A percentile compares a stretch with the other conserved stretches of the same genome.
These are phyloP conservation scores for Pseudonectria foliicola DNA, from an alignment of 2,329 filamentous ascomycete genomes.

Conservation along the genomic window DNA sequence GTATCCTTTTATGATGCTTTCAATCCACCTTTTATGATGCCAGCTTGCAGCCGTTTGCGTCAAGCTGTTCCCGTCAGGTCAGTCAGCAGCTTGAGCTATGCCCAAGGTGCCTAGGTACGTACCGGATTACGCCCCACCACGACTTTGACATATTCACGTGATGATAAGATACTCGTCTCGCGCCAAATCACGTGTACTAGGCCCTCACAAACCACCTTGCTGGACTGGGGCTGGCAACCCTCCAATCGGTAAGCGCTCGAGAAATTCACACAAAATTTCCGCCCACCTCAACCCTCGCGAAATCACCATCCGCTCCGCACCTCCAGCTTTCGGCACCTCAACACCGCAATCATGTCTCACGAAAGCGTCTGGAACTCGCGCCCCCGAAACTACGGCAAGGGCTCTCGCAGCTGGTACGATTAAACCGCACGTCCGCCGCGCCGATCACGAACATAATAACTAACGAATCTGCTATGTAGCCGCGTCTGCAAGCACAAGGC, in stretches of 20 bases:
- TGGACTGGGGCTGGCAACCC: conserved; percentile 32
- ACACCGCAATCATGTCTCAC: conserved; percentile 55
- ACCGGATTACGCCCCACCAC: background rate
- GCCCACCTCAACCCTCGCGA: conserved; percentile 27
- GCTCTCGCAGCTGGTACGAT: conserved; percentile 82
- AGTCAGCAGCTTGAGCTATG: conserved; percentile 10
- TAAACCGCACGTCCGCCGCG: background rate
- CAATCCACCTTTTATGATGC: conserved; percentile 23
- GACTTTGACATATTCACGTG: conserved; percentile 12
- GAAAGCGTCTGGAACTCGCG: conserved; percentile 99
- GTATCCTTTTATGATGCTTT: conserved; percentile 12
- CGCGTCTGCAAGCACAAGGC: conserved; percentile 82
- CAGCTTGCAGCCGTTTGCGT: conserved; percentile 20
- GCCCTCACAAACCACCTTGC: conserved; percentile 7
- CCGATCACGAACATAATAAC: conserved; percentile 2
- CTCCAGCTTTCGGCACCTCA: conserved; percentile 21
- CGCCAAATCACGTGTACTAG: conserved; percentile 12
- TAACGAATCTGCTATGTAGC: conserved; percentile 32
- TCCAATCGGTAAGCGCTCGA: conserved; percentile 26
- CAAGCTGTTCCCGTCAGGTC: conserved; percentile 1
- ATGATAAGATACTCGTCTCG: conserved; percentile 10
- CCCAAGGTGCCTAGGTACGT: no score
- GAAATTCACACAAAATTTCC: conserved; percentile 35
- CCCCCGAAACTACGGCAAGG: conserved; percentile 96
- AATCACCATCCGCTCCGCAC: conserved; percentile 26